These are phyloP conservation scores for Aureobasidium sp. DNA, from an alignment of 2,329 filamentous ascomycete genomes.

Conservation along the genomic window DNA sequence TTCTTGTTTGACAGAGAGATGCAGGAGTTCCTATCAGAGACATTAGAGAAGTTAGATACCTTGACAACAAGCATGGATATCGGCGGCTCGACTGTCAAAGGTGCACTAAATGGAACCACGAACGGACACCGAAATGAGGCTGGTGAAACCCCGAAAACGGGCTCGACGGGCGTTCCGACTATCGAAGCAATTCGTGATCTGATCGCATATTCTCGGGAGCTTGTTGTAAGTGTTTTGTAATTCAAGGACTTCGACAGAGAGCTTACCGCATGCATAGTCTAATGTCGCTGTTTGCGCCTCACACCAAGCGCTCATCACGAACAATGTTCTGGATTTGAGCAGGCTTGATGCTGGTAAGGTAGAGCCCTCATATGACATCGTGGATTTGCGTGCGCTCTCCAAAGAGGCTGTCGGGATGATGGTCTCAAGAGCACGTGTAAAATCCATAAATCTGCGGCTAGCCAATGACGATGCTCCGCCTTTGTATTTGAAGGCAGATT, in stretches of 20 bases:
- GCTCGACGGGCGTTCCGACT: not conserved
- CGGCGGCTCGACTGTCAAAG: not conserved
- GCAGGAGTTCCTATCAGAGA: constrained; percentile 5
- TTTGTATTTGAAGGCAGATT: constrained; percentile 11
- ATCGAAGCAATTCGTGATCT: not conserved
- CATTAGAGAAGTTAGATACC: constrained; percentile 5
- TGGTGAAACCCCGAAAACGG: no score
- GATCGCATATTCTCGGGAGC: constrained; percentile 4
- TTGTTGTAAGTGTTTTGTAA: not conserved
- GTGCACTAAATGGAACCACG: not conserved
- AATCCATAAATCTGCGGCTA: constrained; percentile 8
- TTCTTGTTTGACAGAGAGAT: not conserved
- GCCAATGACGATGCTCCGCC: not conserved
- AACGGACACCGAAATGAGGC: not conserved
- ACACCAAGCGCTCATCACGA: constrained; percentile 12
- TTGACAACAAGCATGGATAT: not conserved
- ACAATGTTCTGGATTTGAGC: constrained; percentile 12
- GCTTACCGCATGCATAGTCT: not conserved
- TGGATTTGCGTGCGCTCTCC: constrained; percentile 8
- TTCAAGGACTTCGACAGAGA: not conserved
- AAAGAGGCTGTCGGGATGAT: constrained; percentile 10
- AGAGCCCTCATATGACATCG: constrained; percentile 9
- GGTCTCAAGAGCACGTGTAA: constrained; percentile 8
- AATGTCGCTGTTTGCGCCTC: constrained; percentile 10
- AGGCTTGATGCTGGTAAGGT: constrained; percentile 13